A percentile compares a stretch with the other conserved stretches of the same genome.
Conservation (phyloP, 768 basidiomycete genomes). For the Lactifluus rugatus region DNA sequence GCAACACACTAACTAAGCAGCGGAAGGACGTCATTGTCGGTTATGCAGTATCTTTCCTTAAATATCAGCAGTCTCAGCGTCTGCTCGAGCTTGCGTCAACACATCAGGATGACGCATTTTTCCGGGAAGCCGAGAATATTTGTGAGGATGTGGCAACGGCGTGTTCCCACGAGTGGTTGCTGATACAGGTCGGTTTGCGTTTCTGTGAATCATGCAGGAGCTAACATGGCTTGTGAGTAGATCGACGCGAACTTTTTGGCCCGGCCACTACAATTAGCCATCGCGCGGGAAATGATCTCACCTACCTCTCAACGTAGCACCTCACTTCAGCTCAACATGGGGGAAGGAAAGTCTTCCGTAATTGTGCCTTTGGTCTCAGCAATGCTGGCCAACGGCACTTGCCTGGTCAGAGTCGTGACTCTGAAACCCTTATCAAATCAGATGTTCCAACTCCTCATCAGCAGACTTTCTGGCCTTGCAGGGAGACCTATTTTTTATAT, state of each 20-base stretch:
- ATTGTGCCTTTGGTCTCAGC: constrained; percentile 39
- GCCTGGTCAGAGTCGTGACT: constrained; percentile 29
- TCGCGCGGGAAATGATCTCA: constrained; percentile 39
- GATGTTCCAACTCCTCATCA: constrained; percentile 39
- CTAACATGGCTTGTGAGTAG: constrained; percentile 21
- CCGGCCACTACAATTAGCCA: constrained; percentile 33
- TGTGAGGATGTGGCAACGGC: neutral
- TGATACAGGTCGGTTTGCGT: constrained; percentile 2
- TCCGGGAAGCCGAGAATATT: neutral
- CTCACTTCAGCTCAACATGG: constrained; percentile 31
- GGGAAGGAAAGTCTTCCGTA: constrained; percentile 32
- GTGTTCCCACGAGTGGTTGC: constrained; percentile 3
- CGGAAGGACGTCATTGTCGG: too few species aligned
- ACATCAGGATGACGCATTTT: neutral
- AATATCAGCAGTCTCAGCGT: neutral
- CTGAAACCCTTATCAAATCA: constrained; percentile 31
- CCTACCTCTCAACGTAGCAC: constrained; percentile 32
- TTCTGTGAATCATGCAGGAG: too few species aligned
- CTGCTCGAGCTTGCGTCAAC: too few species aligned
- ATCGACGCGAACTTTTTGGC: constrained; percentile 37
- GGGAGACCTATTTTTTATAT: constrained; percentile 40
- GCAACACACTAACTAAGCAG: too few species aligned
- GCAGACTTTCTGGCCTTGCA: constrained; percentile 35
- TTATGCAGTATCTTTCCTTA: too few species aligned
- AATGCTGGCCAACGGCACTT: constrained; percentile 33